phyloP scores from a whole-genome alignment of 2,329 filamentous ascomycete genomes.

The Venturiaceae sp. region DNA sequence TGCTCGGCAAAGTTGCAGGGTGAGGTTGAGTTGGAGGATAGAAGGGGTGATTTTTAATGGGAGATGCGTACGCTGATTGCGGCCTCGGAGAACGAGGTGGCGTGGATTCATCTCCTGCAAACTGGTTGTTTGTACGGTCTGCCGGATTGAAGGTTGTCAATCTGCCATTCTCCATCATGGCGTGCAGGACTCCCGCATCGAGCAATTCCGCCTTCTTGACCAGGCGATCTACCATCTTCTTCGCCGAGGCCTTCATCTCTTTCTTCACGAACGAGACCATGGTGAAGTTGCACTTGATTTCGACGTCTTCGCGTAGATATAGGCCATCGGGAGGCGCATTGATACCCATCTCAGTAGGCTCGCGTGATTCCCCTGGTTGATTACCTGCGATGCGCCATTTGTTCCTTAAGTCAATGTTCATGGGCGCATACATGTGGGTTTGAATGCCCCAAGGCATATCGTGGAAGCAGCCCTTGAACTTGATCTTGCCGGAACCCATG shows the following conservation, averaged over 20 bases:
- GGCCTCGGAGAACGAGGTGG: conserved; percentile 11
- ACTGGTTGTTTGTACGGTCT: conserved; percentile 13
- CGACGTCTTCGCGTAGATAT: conserved; percentile 61
- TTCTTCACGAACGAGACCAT: conserved; percentile 57
- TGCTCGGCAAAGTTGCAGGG: not conserved
- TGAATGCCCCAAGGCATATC: conserved; percentile 64
- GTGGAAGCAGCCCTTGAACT: conserved; percentile 63
- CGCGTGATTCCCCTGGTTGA: conserved; percentile 56
- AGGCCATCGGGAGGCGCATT: conserved; percentile 55
- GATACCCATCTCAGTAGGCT: conserved; percentile 53
- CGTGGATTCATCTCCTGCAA: not conserved
- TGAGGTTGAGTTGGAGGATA: not conserved
- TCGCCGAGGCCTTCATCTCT: conserved; percentile 56
- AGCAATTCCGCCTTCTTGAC: conserved; percentile 63
- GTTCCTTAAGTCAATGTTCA: conserved; percentile 57
- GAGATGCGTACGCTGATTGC: not conserved
- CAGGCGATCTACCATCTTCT: conserved; percentile 57
- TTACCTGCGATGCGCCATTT: conserved; percentile 61
- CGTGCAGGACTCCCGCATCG: conserved; percentile 54
- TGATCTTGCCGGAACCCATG: conserved; percentile 55
- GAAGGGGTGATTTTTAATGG: not conserved
- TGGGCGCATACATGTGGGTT: conserved; percentile 61
- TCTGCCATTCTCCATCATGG: conserved; percentile 57
- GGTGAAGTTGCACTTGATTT: conserved; percentile 59
- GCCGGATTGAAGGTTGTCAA: conserved; percentile 49